Evolutionary conservation across 495 filamentous ascomycete species (phyloP), one percentile per base, ranked within the genome.

Genomic region (Penicillium steckii): DNA sequence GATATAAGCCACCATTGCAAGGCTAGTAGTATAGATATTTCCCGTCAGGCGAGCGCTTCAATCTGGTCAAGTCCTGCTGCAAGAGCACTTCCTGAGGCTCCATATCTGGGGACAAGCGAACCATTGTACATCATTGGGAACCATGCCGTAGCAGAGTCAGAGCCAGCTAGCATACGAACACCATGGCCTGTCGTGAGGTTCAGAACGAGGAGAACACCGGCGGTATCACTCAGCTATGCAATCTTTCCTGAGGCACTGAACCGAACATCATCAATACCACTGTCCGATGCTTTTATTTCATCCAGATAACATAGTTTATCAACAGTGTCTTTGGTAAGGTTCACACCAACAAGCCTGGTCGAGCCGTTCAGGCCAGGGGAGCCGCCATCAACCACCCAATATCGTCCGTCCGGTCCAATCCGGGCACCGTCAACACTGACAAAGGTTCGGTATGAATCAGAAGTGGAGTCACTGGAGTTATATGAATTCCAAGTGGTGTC

Each of bases 31-130:
- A 68, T 23, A 59, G 46, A 9, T 50, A 68, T 5, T 49, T 49
- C 4, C 56, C 63, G 33, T 68, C 57, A n/a, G 60, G 63, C 8
- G 53, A 62, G n/a, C n/a, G 66, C 60, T 54, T 68, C 65, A 40
- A 57, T 61, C 37, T 68, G 57, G 48, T 68, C 63, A 13, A 61
- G 52, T 25, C 52, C 60, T 27, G 64, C 52, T 38, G 49, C 44
- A 17, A 61, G 48, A 19, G 56, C 47, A 19, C 59, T 62, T 3
- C 59, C 46, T 23, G 52, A 51, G 22, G 46, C 46, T 17, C 47
- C 45, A 33, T 60, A 44, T 15, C 44, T 30, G 22, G 50, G 51
- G 1, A 54, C 44, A 4, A 51, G 52, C 2, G 32, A 45, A 17
- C 40, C 41, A 15, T 51, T 50, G 51, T 49, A 55, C 60, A 52